Conservation (phyloP, 257 asterid genomes). For the Solanum medicagineum region DNA sequence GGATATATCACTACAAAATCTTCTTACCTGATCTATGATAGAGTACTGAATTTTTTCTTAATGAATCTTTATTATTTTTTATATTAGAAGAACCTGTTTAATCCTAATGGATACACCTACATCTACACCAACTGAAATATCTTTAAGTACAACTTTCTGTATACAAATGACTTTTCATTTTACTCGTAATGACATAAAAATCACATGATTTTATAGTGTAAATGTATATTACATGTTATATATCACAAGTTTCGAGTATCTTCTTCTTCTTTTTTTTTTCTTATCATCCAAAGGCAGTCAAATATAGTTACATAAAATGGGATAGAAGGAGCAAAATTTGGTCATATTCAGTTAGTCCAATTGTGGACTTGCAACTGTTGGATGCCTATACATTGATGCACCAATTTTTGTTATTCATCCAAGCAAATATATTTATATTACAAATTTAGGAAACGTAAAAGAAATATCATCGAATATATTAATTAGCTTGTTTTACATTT, state of each 20-base stretch:
- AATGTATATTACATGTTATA: too few species aligned
- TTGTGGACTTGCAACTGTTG: neutral
- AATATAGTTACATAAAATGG: neutral
- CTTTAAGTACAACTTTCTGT: too few species aligned
- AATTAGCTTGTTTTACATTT: neutral
- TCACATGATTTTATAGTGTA: too few species aligned
- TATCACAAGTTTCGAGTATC: neutral
- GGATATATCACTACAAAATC: neutral
- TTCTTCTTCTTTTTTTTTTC: neutral
- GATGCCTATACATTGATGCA: neutral
- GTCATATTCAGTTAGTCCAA: neutral
- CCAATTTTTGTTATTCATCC: neutral
- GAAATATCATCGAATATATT: neutral
- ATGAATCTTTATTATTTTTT: too few species aligned
- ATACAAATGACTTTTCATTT: neutral
- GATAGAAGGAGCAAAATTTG: neutral
- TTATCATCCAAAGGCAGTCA: accelerated
- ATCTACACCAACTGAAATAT: too few species aligned
- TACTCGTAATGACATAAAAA: too few species aligned
- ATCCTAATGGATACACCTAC: too few species aligned
- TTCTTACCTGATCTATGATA: neutral
- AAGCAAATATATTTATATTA: neutral
- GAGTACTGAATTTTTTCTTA: neutral
- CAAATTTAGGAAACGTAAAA: neutral
- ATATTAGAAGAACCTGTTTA: neutral